Percentiles rank a stretch among this genome's conserved stretches.
phyloP scores from a whole-genome alignment of 2,329 filamentous ascomycete genomes.

The Coleophoma crateriformis region DNA sequence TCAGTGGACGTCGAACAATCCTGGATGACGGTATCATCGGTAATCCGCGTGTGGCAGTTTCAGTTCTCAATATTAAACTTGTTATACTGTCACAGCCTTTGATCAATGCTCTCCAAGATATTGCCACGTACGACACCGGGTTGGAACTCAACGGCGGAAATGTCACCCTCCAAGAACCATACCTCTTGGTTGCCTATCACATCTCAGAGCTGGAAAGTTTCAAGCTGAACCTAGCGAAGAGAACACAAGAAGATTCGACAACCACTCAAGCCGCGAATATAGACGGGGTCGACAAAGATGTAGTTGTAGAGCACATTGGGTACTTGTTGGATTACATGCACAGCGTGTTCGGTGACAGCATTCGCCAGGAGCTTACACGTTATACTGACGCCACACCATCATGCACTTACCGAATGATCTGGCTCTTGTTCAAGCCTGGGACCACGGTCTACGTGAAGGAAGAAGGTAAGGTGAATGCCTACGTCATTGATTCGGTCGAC shows the following conservation, averaged over 20 bases:
- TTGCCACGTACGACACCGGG: slow-evolving; percentile 17
- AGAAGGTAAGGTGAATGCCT: slow-evolving; percentile 13
- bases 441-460: slow-evolving; percentile 14
- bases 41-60: not conserved
- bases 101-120: slow-evolving; percentile 15
- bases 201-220: slow-evolving; percentile 16
- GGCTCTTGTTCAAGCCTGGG: slow-evolving; percentile 19
- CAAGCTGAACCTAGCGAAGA: slow-evolving; percentile 12
- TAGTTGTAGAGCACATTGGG: too few species aligned
- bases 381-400: too few species aligned
- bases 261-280: too few species aligned
- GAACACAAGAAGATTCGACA: too few species aligned
- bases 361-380: too few species aligned
- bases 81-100: slow-evolving; percentile 16
- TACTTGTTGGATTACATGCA: too few species aligned
- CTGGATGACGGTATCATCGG: not conserved
- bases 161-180: slow-evolving; percentile 27
- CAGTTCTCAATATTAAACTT: not conserved
- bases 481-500: slow-evolving; percentile 10
- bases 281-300: too few species aligned
- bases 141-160: slow-evolving; percentile 13
- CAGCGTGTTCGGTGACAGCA: too few species aligned
- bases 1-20: not conserved
- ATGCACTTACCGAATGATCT: slow-evolving; percentile 17
- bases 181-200: slow-evolving; percentile 28